Conservation (phyloP, 805 yeast genomes). For the Myxozyma nipponensis region DNA sequence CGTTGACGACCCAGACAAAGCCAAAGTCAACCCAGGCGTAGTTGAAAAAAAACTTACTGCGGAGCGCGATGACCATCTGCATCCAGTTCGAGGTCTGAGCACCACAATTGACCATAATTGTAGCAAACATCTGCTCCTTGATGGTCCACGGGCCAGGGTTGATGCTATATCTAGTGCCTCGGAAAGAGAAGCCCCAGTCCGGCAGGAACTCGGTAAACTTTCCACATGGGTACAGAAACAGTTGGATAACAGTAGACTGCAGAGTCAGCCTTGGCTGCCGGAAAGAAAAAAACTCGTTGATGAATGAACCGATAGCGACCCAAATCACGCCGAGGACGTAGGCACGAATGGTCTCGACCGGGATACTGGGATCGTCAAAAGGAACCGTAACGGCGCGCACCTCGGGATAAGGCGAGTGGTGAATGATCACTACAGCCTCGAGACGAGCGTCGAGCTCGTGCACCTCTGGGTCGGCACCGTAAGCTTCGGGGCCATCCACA, state of each 20-base stretch:
- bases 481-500: conserved; percentile 9
- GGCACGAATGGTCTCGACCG: conserved; percentile 53
- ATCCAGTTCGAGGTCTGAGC: conserved; percentile 10
- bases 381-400: conserved; percentile 60
- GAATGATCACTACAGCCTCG: conserved; percentile 17
- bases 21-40: conserved; percentile 40
- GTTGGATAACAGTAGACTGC: conserved; percentile 60
- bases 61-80: conserved; percentile 6
- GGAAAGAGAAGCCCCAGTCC: conserved; percentile 18
- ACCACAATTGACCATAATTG: conserved; percentile 36
- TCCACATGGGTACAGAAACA: conserved; percentile 60
- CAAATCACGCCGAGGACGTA: conserved; percentile 52
- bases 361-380: conserved; percentile 48
- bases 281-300: conserved; percentile 56
- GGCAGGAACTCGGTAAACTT: conserved; percentile 28
- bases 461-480: conserved; percentile 14
- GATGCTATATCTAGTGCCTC: conserved; percentile 41
- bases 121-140: conserved; percentile 60
- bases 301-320: conserved; percentile 54
- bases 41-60: conserved; percentile 20
- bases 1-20: conserved; percentile 49
- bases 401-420: conserved; percentile 53
- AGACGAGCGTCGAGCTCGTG: conserved; percentile 17
- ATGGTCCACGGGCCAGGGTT: conserved; percentile 60
- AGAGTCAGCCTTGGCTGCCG: conserved; percentile 56